These are phyloP conservation scores for Cryoendolithus antarcticus DNA, from an alignment of 2,329 filamentous ascomycete species.

Conservation along the genomic window DNA sequence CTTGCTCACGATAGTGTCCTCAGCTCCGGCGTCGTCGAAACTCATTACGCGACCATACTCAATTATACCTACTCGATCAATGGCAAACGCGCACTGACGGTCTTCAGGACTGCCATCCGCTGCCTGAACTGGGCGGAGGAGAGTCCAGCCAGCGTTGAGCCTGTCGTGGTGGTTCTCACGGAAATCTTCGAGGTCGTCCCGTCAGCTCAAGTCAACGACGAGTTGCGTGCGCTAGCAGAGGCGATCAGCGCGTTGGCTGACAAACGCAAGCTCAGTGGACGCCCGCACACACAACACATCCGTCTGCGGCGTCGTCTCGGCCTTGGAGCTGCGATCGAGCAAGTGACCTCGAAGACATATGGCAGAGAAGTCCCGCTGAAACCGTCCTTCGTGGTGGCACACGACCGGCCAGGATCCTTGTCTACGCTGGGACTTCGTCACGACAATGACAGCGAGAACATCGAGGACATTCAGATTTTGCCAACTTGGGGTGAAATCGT, in stretches of 20 bases:
- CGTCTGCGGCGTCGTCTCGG: conserved; percentile 3
- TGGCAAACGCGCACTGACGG: conserved; percentile 24
- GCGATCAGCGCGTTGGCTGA: conserved; percentile 1
- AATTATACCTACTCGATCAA: conserved; percentile 32
- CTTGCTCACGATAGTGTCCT: conserved; percentile 31
- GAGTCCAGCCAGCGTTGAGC: conserved; percentile 11
- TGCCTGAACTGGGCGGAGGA: conserved; percentile 2
- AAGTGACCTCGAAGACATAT: no score
- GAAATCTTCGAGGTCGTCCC: conserved; percentile 8
- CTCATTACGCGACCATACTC: conserved; percentile 31
- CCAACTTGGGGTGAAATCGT: conserved; percentile 39
- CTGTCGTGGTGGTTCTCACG: conserved; percentile 2
- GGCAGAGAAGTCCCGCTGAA: not conserved
- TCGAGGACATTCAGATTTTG: conserved; percentile 36
- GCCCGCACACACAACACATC: not conserved
- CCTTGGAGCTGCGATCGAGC: not conserved
- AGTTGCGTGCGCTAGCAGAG: conserved; percentile 7
- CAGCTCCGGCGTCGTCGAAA: conserved; percentile 30
- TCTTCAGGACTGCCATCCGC: conserved; percentile 23
- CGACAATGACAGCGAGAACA: conserved; percentile 39
- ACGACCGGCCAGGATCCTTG: conserved; percentile 20
- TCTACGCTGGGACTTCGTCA: conserved; percentile 28
- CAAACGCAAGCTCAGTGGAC: not conserved
- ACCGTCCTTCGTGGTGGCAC: conserved; percentile 4
- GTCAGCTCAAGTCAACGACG: conserved; percentile 7